Evolutionary conservation across 345 rosid genomes (phyloP).

Genomic region (Moricandia moricandioides): DNA sequence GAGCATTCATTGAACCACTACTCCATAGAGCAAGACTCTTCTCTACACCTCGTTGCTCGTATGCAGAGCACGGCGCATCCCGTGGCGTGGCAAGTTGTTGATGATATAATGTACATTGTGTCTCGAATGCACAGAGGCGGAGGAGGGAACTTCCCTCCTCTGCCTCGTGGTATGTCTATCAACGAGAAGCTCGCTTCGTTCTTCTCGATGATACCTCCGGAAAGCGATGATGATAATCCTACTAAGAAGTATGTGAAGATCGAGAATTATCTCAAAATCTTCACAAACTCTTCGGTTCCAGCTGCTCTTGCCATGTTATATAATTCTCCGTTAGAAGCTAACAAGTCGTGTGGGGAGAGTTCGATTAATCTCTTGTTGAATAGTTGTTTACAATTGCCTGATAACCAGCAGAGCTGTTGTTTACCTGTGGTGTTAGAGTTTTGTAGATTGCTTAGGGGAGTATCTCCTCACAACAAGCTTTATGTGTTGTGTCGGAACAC

Average conservation of each 20-base stretch:
- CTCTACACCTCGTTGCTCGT: slow-evolving; percentile 67
- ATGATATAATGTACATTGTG: slow-evolving; percentile 55
- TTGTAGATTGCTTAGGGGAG: slow-evolving; percentile 69
- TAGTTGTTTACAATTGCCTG: slow-evolving; percentile 38
- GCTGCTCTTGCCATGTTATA: slow-evolving; percentile 70
- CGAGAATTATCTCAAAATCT: slow-evolving; percentile 39
- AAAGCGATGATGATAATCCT: background rate
- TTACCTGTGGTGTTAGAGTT: slow-evolving; percentile 71
- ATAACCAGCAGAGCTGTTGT: slow-evolving; percentile 48
- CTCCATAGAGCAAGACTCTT: slow-evolving; percentile 63
- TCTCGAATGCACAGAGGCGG: slow-evolving; percentile 53
- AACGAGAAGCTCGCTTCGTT: slow-evolving; percentile 46
- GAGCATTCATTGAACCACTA: slow-evolving; percentile 66
- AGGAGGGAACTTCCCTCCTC: slow-evolving; percentile 9
- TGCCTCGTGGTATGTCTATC: slow-evolving; percentile 16
- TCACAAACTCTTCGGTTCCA: slow-evolving; percentile 64
- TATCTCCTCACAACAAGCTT: slow-evolving; percentile 45
- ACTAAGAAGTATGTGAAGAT: slow-evolving; percentile 36
- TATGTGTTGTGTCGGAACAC: slow-evolving; percentile 65
- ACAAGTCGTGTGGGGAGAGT: slow-evolving; percentile 53
- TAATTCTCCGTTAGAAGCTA: slow-evolving; percentile 43
- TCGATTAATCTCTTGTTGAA: slow-evolving; percentile 57
- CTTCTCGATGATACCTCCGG: slow-evolving; percentile 44
- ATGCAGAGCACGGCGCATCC: slow-evolving; percentile 85
- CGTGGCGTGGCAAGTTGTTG: slow-evolving; percentile 66